A percentile compares a stretch with the other conserved stretches of the same genome.
Conservation (phyloP, 2,329 filamentous ascomycete genomes). For the Sporothrix brasiliensis region DNA sequence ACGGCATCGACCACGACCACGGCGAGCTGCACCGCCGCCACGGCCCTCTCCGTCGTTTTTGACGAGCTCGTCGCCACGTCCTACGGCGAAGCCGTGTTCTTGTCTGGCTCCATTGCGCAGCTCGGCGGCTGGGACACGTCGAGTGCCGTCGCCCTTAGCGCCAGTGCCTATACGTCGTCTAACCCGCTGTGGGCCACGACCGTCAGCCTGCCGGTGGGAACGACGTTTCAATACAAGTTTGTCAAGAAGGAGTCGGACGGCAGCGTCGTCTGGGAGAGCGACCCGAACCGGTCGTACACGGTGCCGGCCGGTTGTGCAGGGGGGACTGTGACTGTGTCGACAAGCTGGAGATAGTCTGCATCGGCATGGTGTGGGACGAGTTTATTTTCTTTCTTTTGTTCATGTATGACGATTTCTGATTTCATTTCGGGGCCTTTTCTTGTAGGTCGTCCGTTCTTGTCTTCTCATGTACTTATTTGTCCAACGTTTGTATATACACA, state of each 20-base stretch:
- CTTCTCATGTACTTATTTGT: background rate
- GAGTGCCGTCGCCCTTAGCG: slow-evolving; percentile 59
- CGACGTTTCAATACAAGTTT: slow-evolving; percentile 68
- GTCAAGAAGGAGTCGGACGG: slow-evolving; percentile 61
- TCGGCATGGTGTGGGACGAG: background rate
- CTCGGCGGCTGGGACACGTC: slow-evolving; percentile 65
- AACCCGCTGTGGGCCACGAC: slow-evolving; percentile 66
- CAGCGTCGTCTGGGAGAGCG: slow-evolving; percentile 65
- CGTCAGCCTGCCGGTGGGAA: slow-evolving; percentile 59
- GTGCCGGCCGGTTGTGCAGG: slow-evolving; percentile 33
- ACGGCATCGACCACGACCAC: slow-evolving; percentile 3
- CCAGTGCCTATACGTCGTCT: slow-evolving; percentile 59
- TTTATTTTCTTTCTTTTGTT: too few species aligned
- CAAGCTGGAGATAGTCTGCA: slow-evolving; percentile 28
- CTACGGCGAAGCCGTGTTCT: slow-evolving; percentile 66
- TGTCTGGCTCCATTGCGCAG: slow-evolving; percentile 61
- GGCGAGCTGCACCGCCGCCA: slow-evolving; percentile 42
- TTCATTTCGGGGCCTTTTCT: background rate
- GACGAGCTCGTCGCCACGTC: slow-evolving; percentile 59
- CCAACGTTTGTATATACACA: background rate
- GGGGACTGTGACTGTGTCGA: background rate
- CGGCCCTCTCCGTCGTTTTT: slow-evolving; percentile 64
- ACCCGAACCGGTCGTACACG: slow-evolving; percentile 54
- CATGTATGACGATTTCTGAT: too few species aligned
- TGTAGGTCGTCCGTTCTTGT: background rate